These are phyloP conservation scores for Arthrobotrys megalospora DNA, from an alignment of 2,329 filamentous ascomycete species.

Conservation along the genomic window DNA sequence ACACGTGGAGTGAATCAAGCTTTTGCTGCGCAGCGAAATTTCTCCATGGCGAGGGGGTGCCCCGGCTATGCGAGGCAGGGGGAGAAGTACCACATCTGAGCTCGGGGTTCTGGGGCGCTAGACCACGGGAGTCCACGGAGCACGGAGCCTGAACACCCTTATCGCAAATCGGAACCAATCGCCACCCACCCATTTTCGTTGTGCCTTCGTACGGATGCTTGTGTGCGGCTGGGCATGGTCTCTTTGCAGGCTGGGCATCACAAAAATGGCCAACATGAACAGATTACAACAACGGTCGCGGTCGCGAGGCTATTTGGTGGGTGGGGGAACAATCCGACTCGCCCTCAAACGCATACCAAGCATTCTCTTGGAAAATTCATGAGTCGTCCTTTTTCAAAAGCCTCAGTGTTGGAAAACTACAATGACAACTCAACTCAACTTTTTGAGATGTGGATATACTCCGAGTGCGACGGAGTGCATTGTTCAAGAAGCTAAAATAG, in stretches of 20 bases:
- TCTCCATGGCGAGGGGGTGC: neutral
- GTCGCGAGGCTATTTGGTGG: neutral
- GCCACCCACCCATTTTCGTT: neutral
- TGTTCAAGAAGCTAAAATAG: too few relatives aligned
- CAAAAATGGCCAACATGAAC: neutral
- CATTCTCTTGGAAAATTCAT: too few relatives aligned
- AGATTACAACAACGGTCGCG: too few relatives aligned
- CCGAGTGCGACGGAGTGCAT: neutral
- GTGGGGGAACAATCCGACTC: neutral
- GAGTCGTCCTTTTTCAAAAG: too few relatives aligned
- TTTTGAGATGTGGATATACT: too few relatives aligned
- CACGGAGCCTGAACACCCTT: neutral
- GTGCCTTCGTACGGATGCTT: neutral
- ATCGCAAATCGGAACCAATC: conserved; percentile 15
- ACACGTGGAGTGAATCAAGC: conserved; percentile 27
- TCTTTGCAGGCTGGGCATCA: conserved; percentile 6
- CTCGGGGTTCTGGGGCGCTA: neutral
- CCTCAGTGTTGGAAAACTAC: neutral
- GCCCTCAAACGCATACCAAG: neutral
- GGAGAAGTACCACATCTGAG: neutral
- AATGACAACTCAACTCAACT: conserved; percentile 1
- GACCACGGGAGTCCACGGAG: neutral
- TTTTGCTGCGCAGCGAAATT: neutral
- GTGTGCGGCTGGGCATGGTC: neutral
- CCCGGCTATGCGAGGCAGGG: neutral